Percentiles rank a stretch among this genome's conserved stretches.
These are phyloP conservation scores for Pisolithus marmoratus DNA, from an alignment of 768 basidiomycete species.

Conservation along the genomic window DNA sequence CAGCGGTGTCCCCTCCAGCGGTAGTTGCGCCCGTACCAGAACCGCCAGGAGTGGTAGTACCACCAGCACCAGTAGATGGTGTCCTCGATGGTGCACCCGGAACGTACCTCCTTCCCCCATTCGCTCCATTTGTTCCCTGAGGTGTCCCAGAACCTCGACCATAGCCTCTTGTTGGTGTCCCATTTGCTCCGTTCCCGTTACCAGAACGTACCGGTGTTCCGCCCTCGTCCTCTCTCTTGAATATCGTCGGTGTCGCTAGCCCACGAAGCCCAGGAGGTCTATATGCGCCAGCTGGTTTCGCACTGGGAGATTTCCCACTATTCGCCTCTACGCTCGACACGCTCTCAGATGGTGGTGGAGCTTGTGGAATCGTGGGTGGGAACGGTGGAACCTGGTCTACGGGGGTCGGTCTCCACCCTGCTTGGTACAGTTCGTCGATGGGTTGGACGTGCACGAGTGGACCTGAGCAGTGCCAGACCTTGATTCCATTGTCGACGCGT, in stretches of 20 bases:
- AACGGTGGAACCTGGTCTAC: constrained; percentile 65
- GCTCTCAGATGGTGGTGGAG: constrained; percentile 60
- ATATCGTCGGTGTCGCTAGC: constrained; percentile 79
- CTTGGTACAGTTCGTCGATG: constrained; percentile 87
- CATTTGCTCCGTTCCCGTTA: constrained; percentile 39
- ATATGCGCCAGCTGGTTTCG: constrained; percentile 83
- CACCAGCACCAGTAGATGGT: constrained; percentile 37
- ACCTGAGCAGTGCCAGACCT: constrained; percentile 92
- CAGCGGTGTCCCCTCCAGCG: constrained; percentile 18
- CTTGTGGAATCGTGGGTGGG: constrained; percentile 56
- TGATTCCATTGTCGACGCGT: constrained; percentile 96
- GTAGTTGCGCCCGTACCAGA: too few species aligned
- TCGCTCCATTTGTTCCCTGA: constrained; percentile 1
- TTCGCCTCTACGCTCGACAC: constrained; percentile 44
- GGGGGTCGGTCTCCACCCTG: constrained; percentile 72
- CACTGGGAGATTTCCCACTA: constrained; percentile 48
- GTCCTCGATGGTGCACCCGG: constrained; percentile 64
- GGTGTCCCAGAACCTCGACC: constrained; percentile 41
- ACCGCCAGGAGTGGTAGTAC: neutral
- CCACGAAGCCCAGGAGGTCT: constrained; percentile 92
- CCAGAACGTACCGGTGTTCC: constrained; percentile 49
- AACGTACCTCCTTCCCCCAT: constrained; percentile 48
- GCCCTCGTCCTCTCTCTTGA: constrained; percentile 89
- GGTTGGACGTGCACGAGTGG: constrained; percentile 78
- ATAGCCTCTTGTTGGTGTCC: constrained; percentile 59